Percentiles rank a stretch among this genome's conserved stretches.
phyloP scores from a whole-genome alignment of 306 rosid species.

The Mimosa bimucronata region DNA sequence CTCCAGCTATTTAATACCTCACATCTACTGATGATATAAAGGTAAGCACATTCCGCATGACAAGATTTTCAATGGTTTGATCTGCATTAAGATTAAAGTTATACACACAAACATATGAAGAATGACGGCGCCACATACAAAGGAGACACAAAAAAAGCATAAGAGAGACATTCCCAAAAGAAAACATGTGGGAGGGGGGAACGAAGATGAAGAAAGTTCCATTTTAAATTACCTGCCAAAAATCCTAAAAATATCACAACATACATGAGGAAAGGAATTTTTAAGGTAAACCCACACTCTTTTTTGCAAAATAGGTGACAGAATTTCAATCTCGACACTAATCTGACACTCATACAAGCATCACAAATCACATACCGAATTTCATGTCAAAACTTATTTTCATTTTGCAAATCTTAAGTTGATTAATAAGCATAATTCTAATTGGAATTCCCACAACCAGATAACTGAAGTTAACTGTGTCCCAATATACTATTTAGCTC shows the following conservation, averaged over 20 bases:
- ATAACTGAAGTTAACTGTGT: slow-evolving; percentile 2
- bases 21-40: slow-evolving; percentile 82
- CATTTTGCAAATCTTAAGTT: slow-evolving; percentile 6
- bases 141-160: neutral
- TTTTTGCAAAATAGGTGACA: slow-evolving; percentile 23
- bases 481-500: neutral
- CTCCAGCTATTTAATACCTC: slow-evolving; percentile 64
- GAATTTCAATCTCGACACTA: slow-evolving; percentile 15
- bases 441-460: slow-evolving; percentile 1
- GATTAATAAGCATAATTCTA: neutral
- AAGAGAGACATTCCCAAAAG: slow-evolving; percentile 4
- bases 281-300: neutral
- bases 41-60: slow-evolving; percentile 70
- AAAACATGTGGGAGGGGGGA: neutral
- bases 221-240: slow-evolving; percentile 20
- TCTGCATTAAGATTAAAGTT: slow-evolving; percentile 58
- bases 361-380: slow-evolving; percentile 5
- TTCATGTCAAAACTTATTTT: slow-evolving; percentile 11
- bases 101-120: neutral
- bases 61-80: slow-evolving; percentile 65
- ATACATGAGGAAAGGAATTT: neutral
- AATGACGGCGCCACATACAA: slow-evolving; percentile 12
- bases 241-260: slow-evolving; percentile 8
- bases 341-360: slow-evolving; percentile 24
- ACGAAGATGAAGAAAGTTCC: slow-evolving; percentile 8